Evolutionary conservation across 2,329 filamentous ascomycete species (phyloP), one percentile per base, ranked within the genome.

Genomic region (Claviceps cyperi): DNA sequence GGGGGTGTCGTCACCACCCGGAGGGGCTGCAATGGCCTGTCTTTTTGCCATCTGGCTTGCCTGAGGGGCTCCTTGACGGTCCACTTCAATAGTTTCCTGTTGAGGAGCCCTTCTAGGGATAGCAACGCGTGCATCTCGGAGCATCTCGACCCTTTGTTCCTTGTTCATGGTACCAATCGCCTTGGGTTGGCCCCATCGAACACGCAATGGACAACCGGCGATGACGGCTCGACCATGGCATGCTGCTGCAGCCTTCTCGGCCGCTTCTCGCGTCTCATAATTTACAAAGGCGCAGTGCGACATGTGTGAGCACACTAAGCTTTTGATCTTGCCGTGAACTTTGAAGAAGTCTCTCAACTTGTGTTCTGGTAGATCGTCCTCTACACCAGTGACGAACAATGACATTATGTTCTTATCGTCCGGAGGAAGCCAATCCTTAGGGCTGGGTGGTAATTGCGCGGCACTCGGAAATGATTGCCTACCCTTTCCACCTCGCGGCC

Each of bases 261-360:
- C 92, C 1, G 78, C 84, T 54, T 87, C 81, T 51, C 92, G 78
- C 3, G 84, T 86, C 58, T 89, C 81, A 64, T 88, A 98, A 69
- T 98, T 98, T 68, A 98, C 75, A 62, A 97, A 98, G 1, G 92
- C 92, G 65, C 90, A 97, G 62, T 97, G 92, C 15, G 91, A 91
- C 71, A 94, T 89, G 69, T 98, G 92, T 6, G 90, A 96, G 67
- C 92, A 97, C 38, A 98, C 84, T 15, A 98, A 71, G 24, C 89
- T 96, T 59, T 92, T 86, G 53, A 98, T 83, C 61, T 91, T 87
- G 55, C 92, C 92, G 59, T 90, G 89, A 17, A 79, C 78, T 53
- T 87, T 81, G 71, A 98, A 98, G 66, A 94, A 92, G 2, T 88
- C 84, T 46, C 92, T 85, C 24, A 98, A 74, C 60, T 90, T 89